These are phyloP conservation scores for Aschersonia sp. DNA, from an alignment of 2,329 filamentous ascomycete species.

Conservation along the genomic window DNA sequence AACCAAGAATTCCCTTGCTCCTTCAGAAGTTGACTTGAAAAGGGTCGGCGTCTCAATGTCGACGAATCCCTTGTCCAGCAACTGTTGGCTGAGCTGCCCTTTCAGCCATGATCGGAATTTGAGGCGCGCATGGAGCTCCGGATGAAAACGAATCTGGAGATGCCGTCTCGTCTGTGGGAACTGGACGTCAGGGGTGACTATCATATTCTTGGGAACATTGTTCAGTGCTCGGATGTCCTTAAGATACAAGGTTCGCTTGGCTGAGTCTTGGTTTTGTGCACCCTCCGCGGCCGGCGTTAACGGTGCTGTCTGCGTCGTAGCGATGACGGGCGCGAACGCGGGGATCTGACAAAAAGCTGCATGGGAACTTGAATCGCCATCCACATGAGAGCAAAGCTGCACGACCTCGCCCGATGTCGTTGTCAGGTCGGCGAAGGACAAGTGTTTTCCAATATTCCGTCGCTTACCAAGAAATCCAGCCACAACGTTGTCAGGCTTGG, in stretches of 20 bases:
- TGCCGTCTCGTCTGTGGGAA: slow-evolving; percentile 67
- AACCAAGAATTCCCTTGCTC: slow-evolving; percentile 86
- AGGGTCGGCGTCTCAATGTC: slow-evolving; percentile 87
- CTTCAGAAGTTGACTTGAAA: slow-evolving; percentile 96
- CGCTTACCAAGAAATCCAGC: slow-evolving; percentile 57
- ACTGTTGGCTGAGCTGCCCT: slow-evolving; percentile 33
- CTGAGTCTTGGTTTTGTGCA: slow-evolving; percentile 8
- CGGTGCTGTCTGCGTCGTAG: slow-evolving; percentile 23
- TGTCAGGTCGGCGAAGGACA: slow-evolving; percentile 53
- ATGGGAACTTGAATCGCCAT: slow-evolving; percentile 21
- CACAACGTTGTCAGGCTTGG: slow-evolving; percentile 6
- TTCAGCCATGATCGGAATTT: slow-evolving; percentile 50
- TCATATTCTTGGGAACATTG: slow-evolving; percentile 43
- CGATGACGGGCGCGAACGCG: slow-evolving; percentile 36
- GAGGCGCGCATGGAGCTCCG: slow-evolving; percentile 51
- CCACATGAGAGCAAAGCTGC: slow-evolving; percentile 28
- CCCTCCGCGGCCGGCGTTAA: slow-evolving; percentile 8
- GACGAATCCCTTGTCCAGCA: slow-evolving; percentile 45
- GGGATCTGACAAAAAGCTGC: slow-evolving; percentile 28
- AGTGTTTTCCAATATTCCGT: slow-evolving; percentile 49
- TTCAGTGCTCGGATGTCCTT: slow-evolving; percentile 33
- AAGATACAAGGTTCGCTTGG: slow-evolving; percentile 45
- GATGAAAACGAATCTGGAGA: slow-evolving; percentile 68
- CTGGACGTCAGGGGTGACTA: slow-evolving; percentile 57
- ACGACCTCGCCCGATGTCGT: slow-evolving; percentile 22